These are phyloP conservation scores for Eleusine coracana DNA, from an alignment of 176 grass and related monocot genomes.

Conservation along the genomic window DNA sequence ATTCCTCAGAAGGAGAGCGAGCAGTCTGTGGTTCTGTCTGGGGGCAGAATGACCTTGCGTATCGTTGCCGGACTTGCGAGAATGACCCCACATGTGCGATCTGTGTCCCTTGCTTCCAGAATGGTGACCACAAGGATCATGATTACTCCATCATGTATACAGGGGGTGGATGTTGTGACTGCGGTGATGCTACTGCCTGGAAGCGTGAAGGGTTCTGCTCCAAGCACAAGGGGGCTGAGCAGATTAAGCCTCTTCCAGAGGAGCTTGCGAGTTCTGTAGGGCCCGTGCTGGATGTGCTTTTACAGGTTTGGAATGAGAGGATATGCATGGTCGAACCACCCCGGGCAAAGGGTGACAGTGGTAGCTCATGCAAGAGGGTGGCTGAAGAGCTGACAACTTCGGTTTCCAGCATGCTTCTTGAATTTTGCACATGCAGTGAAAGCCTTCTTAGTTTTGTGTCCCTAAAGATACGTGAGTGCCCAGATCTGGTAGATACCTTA, in stretches of 20 bases:
- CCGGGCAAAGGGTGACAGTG: slow-evolving; percentile 12
- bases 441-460: slow-evolving; percentile 89
- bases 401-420: slow-evolving; percentile 69
- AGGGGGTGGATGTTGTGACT: slow-evolving; percentile 93
- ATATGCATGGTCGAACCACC: slow-evolving; percentile 46
- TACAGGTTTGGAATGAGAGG: slow-evolving; percentile 76
- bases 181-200: slow-evolving; percentile 95
- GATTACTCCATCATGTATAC: slow-evolving; percentile 98
- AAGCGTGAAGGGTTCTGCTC: slow-evolving; percentile 92
- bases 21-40: slow-evolving; percentile 88
- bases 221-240: slow-evolving; percentile 78
- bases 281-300: slow-evolving; percentile 68
- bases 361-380: slow-evolving; percentile 25
- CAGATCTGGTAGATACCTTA: slow-evolving; percentile 65
- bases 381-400: slow-evolving; percentile 64
- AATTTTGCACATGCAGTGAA: slow-evolving; percentile 80
- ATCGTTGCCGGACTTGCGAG: slow-evolving; percentile 90
- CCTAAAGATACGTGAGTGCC: slow-evolving; percentile 57
- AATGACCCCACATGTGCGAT: slow-evolving; percentile 88
- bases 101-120: slow-evolving; percentile 92
- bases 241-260: slow-evolving; percentile 79
- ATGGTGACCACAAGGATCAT: slow-evolving; percentile 86
- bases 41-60: slow-evolving; percentile 86
- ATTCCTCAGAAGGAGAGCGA: slow-evolving; percentile 50
- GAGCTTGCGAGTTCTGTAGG: slow-evolving; percentile 67